Conservation (phyloP, 208 protist species). For the Strigomonas culicis region DNA sequence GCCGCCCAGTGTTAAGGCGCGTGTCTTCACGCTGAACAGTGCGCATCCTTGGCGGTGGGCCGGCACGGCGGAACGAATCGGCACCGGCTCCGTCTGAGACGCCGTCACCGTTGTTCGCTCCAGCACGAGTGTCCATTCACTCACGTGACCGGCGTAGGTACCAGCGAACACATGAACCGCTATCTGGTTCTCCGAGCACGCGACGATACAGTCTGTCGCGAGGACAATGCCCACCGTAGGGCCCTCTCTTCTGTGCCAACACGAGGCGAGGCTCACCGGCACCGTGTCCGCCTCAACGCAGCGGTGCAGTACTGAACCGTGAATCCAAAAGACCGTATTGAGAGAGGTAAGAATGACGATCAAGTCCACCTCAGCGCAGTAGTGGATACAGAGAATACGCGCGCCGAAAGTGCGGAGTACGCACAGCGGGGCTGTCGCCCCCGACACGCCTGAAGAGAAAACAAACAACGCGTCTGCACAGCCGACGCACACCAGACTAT, state of each 20-base stretch:
- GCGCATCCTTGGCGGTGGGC: slow-evolving; percentile 59
- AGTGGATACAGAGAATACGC: background rate
- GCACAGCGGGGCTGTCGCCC: no score
- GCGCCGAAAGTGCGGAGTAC: background rate
- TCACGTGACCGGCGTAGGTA: slow-evolving; percentile 54
- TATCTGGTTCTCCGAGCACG: background rate
- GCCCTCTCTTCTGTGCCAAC: slow-evolving; percentile 5
- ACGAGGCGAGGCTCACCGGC: background rate
- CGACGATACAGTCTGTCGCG: slow-evolving; percentile 21
- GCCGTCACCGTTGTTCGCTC: background rate
- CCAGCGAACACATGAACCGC: slow-evolving; percentile 13
- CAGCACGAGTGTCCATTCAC: slow-evolving; percentile 23
- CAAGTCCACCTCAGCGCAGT: background rate
- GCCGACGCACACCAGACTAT: background rate
- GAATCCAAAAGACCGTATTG: background rate
- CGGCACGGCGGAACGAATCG: slow-evolving; percentile 13
- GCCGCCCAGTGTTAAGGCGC: background rate
- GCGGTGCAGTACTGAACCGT: background rate
- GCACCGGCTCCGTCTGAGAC: background rate
- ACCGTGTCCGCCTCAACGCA: background rate
- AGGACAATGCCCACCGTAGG: slow-evolving; percentile 40
- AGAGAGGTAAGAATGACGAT: background rate
- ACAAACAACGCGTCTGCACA: background rate
- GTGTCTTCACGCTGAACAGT: slow-evolving; percentile 39
- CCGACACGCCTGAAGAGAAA: background rate